A percentile compares a stretch with the other conserved stretches of the same genome.
Conservation (phyloP, 768 basidiomycete genomes). For the Rhizopogon rudus region DNA sequence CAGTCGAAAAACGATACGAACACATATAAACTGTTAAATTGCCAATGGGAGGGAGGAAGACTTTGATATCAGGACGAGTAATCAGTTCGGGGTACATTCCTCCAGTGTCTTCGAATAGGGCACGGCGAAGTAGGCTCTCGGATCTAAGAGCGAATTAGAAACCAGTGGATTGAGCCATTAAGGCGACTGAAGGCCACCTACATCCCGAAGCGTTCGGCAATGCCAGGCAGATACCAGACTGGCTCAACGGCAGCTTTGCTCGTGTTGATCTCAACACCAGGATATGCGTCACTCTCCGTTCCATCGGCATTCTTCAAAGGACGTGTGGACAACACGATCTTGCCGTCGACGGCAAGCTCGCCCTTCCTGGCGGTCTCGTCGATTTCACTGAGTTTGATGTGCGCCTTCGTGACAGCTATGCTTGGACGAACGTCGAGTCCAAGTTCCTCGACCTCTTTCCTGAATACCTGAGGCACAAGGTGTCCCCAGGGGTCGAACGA, state of each 20-base stretch:
- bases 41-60: constrained; percentile 95
- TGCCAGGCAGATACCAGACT: constrained; percentile 92
- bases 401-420: constrained; percentile 89
- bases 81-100: constrained; percentile 96
- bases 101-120: constrained; percentile 93
- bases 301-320: constrained; percentile 65
- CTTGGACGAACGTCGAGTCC: constrained; percentile 88
- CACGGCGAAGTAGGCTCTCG: constrained; percentile 80
- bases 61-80: constrained; percentile 91
- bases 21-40: constrained; percentile 90
- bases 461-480: constrained; percentile 70
- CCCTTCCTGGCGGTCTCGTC: constrained; percentile 78
- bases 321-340: constrained; percentile 67
- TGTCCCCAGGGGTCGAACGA: constrained; percentile 95
- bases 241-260: constrained; percentile 96
- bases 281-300: constrained; percentile 45
- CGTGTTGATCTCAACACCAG: constrained; percentile 84
- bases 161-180: neutral
- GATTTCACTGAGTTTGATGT: constrained; percentile 92
- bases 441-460: constrained; percentile 49
- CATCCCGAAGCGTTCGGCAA: constrained; percentile 94
- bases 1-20: constrained; percentile 24
- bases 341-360: constrained; percentile 72
- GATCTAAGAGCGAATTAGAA: constrained; percentile 40
- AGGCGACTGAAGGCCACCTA: constrained; percentile 38